A percentile compares a stretch with the other conserved stretches of the same genome.
Evolutionary conservation across 495 filamentous ascomycete genomes (phyloP).

Genomic region (Penicillium tannophilum): DNA sequence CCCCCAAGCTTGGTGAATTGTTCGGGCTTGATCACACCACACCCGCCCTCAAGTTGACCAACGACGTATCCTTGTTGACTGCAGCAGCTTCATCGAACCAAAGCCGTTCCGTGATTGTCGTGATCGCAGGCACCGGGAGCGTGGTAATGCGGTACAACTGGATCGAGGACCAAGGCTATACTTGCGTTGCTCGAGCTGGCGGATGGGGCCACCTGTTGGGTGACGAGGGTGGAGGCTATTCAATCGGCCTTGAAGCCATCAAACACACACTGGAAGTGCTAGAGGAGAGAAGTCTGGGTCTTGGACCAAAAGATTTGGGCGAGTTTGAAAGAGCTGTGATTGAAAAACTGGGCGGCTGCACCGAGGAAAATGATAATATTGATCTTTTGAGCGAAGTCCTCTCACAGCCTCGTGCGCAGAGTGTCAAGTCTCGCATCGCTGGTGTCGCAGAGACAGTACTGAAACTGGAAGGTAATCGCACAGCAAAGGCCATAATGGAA

Average conservation of each 20-base stretch:
- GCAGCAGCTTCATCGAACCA: conserved; percentile 20
- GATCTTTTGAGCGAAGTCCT: conserved; percentile 30
- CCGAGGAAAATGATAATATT: conserved; percentile 2
- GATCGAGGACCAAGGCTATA: conserved; percentile 14
- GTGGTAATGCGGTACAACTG: conserved; percentile 33
- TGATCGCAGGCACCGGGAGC: conserved; percentile 41
- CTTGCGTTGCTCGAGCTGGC: conserved; percentile 31
- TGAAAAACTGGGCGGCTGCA: conserved; percentile 13
- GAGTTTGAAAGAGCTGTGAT: conserved; percentile 21
- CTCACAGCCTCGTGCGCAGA: conserved; percentile 6
- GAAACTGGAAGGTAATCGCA: conserved; percentile 7
- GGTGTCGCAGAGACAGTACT: conserved; percentile 26
- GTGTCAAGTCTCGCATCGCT: conserved; percentile 29
- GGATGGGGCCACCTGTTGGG: conserved; percentile 44
- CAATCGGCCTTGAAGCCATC: conserved; percentile 35
- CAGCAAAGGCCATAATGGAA: conserved; percentile 23
- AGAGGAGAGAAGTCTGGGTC: conserved; percentile 21
- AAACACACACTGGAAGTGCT: conserved; percentile 28
- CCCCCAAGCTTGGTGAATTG: conserved; percentile 19
- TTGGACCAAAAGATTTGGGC: conserved; percentile 6
- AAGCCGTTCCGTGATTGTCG: conserved; percentile 27
- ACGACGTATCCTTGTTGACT: conserved; percentile 33
- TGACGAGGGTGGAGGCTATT: conserved; percentile 40
- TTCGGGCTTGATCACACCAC: conserved; percentile 23
- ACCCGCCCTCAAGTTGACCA: conserved; percentile 25